Conservation (phyloP, 140 eudicot species). For the Oenanthe javanica region DNA sequence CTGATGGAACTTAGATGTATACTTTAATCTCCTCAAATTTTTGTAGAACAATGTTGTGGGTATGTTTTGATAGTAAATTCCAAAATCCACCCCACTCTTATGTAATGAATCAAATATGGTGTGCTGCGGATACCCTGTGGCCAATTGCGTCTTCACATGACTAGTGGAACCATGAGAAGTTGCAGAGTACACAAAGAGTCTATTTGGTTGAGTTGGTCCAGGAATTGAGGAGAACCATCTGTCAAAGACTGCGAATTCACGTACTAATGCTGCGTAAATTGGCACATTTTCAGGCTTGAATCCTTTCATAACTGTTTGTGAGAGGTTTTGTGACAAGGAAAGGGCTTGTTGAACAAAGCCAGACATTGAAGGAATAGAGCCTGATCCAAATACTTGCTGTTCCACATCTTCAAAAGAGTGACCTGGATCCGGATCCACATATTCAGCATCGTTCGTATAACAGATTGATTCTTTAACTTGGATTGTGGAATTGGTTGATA, state of each 20-base stretch:
- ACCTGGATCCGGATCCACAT: slow-evolving; percentile 96
- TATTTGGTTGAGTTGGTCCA: slow-evolving; percentile 95
- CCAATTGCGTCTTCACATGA: slow-evolving; percentile 68
- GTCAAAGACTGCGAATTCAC: slow-evolving; percentile 85
- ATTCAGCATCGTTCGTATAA: slow-evolving; percentile 71
- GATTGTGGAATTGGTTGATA: slow-evolving; percentile 44
- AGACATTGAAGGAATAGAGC: slow-evolving; percentile 71
- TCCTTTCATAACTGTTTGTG: slow-evolving; percentile 89
- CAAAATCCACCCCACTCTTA: slow-evolving; percentile 57
- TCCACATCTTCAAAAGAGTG: slow-evolving; percentile 87
- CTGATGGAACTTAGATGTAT: slow-evolving; percentile 66
- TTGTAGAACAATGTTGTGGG: slow-evolving; percentile 88
- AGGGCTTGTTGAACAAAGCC: slow-evolving; percentile 91
- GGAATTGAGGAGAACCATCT: slow-evolving; percentile 93
- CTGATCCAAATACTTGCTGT: slow-evolving; percentile 68
- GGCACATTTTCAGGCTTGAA: slow-evolving; percentile 83
- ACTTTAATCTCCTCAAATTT: slow-evolving; percentile 82
- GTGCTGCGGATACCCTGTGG: slow-evolving; percentile 80
- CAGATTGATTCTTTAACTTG: slow-evolving; percentile 40
- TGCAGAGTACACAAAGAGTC: slow-evolving; percentile 89
- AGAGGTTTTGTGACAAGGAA: slow-evolving; percentile 45
- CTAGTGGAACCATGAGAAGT: slow-evolving; percentile 95
- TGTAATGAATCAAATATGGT: slow-evolving; percentile 88
- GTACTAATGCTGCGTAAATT: slow-evolving; percentile 49
- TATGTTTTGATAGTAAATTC: slow-evolving; percentile 70